These are phyloP conservation scores for Lojkania enalia DNA, from an alignment of 2,329 filamentous ascomycete species.

Conservation along the genomic window DNA sequence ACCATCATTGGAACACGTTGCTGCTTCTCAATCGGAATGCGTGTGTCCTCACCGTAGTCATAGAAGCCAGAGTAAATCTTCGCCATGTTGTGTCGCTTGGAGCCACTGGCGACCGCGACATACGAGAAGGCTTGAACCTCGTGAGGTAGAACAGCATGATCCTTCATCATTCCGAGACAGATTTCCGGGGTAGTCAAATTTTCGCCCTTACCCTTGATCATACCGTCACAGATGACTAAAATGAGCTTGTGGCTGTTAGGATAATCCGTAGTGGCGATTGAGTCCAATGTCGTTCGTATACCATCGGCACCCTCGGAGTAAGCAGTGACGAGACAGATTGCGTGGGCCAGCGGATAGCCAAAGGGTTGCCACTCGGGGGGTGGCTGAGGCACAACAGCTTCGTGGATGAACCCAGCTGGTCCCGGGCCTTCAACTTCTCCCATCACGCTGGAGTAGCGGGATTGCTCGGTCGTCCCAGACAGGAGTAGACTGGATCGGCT, in stretches of 20 bases:
- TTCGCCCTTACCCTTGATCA: constrained; percentile 96
- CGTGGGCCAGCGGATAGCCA: constrained; percentile 89
- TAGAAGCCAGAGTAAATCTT: constrained; percentile 99
- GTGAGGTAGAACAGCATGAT: constrained; percentile 76
- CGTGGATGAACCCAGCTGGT: constrained; percentile 93
- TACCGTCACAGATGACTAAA: constrained; percentile 92
- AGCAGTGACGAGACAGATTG: constrained; percentile 91
- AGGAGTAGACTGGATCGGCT: constrained; percentile 50
- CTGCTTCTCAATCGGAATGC: constrained; percentile 82
- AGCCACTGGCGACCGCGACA: constrained; percentile 91
- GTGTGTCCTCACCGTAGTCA: constrained; percentile 83
- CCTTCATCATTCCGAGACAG: constrained; percentile 90
- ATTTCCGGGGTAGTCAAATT: constrained; percentile 85
- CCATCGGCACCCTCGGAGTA: constrained; percentile 96
- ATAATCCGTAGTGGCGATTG: constrained; percentile 95
- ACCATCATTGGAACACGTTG: constrained; percentile 98
- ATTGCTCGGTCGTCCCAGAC: constrained; percentile 47
- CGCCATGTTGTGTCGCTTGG: constrained; percentile 99
- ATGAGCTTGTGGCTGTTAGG: constrained; percentile 99
- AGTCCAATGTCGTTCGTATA: constrained; percentile 91
- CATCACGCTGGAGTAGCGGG: constrained; percentile 57
- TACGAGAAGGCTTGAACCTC: constrained; percentile 92
- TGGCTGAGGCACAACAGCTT: constrained; percentile 92
- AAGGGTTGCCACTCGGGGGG: constrained; percentile 97
- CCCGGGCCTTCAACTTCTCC: constrained; percentile 72